Conservation (phyloP, 2,329 filamentous ascomycete genomes). For the Endocalyx cinctus region DNA sequence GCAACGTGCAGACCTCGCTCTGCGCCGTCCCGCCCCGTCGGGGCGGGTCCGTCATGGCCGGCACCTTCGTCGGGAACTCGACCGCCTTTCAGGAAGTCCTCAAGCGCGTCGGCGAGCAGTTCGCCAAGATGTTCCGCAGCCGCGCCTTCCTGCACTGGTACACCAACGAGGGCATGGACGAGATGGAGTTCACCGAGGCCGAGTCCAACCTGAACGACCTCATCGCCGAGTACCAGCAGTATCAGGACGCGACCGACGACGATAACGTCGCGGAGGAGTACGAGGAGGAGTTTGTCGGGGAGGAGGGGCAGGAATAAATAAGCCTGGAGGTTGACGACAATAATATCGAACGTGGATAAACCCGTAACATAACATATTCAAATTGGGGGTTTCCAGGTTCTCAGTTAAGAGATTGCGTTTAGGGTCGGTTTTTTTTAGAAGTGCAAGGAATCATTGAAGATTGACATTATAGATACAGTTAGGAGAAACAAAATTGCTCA, state of each 20-base stretch:
- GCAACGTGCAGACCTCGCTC: conserved; percentile 99
- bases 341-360: too few relatives aligned
- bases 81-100: conserved; percentile 99
- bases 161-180: conserved; percentile 99
- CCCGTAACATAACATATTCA: too few relatives aligned
- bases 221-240: conserved; percentile 99
- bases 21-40: conserved; percentile 97
- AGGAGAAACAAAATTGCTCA: too few relatives aligned
- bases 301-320: conserved; percentile 67
- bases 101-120: conserved; percentile 99
- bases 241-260: conserved; percentile 97
- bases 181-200: conserved; percentile 99
- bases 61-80: conserved; percentile 98
- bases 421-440: too few relatives aligned
- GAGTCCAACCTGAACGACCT: conserved; percentile 99
- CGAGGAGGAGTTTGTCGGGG: conserved; percentile 73
- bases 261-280: conserved; percentile 98
- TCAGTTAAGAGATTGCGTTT: too few relatives aligned
- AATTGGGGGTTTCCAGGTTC: too few relatives aligned
- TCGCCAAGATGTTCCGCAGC: conserved; percentile 99
- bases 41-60: conserved; percentile 99
- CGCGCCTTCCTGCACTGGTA: conserved; percentile 99
- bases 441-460: too few relatives aligned
- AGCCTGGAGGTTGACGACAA: too few relatives aligned
- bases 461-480: too few relatives aligned